phyloP scores from a whole-genome alignment of 345 rosid species.

The Luvunga scandens region DNA sequence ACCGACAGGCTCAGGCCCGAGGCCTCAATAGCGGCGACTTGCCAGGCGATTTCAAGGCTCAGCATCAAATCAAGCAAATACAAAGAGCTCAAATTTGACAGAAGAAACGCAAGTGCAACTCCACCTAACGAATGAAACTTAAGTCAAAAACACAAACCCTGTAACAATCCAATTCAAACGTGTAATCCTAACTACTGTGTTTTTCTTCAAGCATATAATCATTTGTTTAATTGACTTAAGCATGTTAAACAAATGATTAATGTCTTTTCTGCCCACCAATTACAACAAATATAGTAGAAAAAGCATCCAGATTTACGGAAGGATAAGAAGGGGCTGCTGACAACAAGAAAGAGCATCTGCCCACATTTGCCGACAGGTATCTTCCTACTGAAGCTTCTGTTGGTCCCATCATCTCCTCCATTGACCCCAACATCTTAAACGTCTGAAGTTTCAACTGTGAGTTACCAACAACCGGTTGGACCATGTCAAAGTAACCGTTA shows the following conservation, averaged over 20 bases:
- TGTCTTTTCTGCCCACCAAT: slow-evolving; percentile 8
- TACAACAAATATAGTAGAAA: neutral
- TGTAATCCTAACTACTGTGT: neutral
- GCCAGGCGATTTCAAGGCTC: slow-evolving; percentile 6
- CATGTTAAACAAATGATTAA: slow-evolving; percentile 5
- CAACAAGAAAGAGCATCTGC: neutral
- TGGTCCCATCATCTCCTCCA: slow-evolving; percentile 10
- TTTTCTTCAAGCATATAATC: slow-evolving; percentile 16
- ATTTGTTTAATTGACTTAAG: slow-evolving; percentile 17
- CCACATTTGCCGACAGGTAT: slow-evolving; percentile 9
- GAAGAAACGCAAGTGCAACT: neutral
- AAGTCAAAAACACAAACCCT: slow-evolving; percentile 5
- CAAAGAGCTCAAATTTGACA: neutral
- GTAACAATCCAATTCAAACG: neutral
- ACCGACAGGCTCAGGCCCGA: neutral
- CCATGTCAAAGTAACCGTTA: neutral
- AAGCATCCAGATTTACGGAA: neutral
- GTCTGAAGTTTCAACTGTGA: neutral
- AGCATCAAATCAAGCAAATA: slow-evolving; percentile 3
- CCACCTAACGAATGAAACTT: neutral
- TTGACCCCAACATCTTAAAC: neutral
- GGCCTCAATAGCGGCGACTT: neutral
- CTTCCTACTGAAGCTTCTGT: slow-evolving; percentile 13
- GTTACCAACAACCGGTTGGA: neutral
- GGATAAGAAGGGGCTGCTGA: slow-evolving; percentile 19